Evolutionary conservation across 345 rosid species (phyloP), one percentile per base, ranked within the genome.

Genomic region (Brassica nigra): DNA sequence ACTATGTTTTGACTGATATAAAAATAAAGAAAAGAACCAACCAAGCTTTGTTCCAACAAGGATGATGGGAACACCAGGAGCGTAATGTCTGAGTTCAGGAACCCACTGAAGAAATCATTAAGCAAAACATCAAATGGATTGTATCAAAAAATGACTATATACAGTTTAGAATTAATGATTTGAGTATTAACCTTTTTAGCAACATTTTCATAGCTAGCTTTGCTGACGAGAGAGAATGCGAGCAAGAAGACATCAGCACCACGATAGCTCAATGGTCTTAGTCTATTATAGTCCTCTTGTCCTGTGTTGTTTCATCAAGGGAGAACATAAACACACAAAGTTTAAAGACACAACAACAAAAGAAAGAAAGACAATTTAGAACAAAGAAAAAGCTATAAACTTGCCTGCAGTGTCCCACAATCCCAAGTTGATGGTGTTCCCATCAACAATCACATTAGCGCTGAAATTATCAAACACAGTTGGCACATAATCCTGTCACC

Each of bases 181-280:
- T 42, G 34, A 37, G 29, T n/a, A 2, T 23, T 66, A 72, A 90
- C 98, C 78, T 93, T 93, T 81, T 93, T 93, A 5, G 94, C 88
- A 68, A 90, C 87, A 82, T 91, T 90, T 85, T 93, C 98, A 68
- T 91, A 93, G 83, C 98, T 93, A 70, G 97, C 98, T 85, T 90
- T 93, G 93, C 97, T 90, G 73, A 91, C 88, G 74, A 93, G 93
- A 54, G 97, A 91, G 87, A 93, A 93, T 1, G 98, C 93, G 23
- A 93, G 90, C 73, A 93, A 81, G 87, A 93, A 93, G 59, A 93
- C 97, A 80, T 91, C 97, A 16, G 98, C 95, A 20, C 98, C 98
- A 0, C 97, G 92, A 80, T 93, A 93, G 83, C 98, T 93, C 86
- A 93, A 81, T 37, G 98, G 98, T 73, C 98, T 87, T 73, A 93